Base-by-base conservation (phyloP, 139 green algal species). In the Coelastrella sp. region DNA sequence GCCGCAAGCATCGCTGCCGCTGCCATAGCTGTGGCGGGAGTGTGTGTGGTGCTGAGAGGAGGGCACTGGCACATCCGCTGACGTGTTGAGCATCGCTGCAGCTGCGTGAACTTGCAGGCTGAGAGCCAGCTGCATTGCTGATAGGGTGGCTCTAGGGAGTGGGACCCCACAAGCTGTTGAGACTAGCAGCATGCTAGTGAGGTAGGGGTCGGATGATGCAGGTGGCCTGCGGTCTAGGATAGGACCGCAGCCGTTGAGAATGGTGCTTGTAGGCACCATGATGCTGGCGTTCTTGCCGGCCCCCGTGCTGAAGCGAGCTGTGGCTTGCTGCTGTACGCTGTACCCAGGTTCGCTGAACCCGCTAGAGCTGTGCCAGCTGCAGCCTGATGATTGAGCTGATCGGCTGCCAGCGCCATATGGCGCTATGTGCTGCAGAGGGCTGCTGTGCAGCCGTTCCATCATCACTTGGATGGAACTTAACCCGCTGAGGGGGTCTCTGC, bases 161-260 rank as follows among this genome's bases (percentile, higher is more conserved):
- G 93, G 92, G 3, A 95, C 13, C 20, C 85, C 85, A 57, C 98
- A 92, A 3, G 97, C 96, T 23, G 94, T 96, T 66, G 97, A 92
- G 4, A 93, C 94, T 19, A 99, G 92, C 78, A 98, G 88, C 65
- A 94, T 91, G 47, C 93, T 96, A 5, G 97, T 95, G 2, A 98
- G 89, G 91, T 99, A 99, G 71, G 96, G 97, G 89, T 98, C 96
- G 47, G 94, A 93, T 91, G 96, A 95, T 17, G 93, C 89, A 3
- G 95, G 86, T 2, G 96, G 96, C 6, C 96, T 93, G 7, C 94
- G 83, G 91, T 98, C 96, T n/a, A 96, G 89, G n/a, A 96, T 95
- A 77, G 96, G 95, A 5, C 96, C 96, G 57, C 89, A 86, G 16
- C 89, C 81, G 16, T 92, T 86, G 57, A 95, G 19, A 57, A 93